Evolutionary conservation across 108 stramenopile genomes (phyloP).

Genomic region (Hondaea fermentalgiana): DNA sequence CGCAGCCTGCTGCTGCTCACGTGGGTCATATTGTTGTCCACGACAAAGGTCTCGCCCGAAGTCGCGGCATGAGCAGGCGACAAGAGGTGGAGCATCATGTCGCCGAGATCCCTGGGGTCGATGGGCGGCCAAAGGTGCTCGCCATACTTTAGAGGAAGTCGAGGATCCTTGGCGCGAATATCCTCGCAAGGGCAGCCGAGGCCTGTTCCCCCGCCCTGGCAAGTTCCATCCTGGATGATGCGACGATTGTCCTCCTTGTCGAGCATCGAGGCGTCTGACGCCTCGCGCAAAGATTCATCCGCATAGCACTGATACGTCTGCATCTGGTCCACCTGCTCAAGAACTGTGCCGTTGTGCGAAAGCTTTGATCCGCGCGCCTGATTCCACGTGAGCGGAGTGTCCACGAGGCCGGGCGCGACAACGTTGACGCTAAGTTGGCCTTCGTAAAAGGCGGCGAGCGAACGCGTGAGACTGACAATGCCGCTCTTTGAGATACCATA

Average conservation of each 20-base stretch:
- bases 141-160: neutral
- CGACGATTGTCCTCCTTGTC: too few species aligned
- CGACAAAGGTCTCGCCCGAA: neutral
- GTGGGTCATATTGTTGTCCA: neutral
- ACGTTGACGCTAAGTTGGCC: neutral
- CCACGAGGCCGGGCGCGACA: neutral
- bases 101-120: neutral
- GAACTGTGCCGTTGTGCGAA: neutral
- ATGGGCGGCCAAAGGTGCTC: neutral
- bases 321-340: neutral
- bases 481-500: slow-evolving; percentile 9
- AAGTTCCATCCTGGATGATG: neutral
- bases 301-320: slow-evolving; percentile 13
- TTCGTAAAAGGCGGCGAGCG: neutral
- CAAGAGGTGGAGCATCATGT: neutral
- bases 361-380: slow-evolving; percentile 6
- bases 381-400: slow-evolving; percentile 11
- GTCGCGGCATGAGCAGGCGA: neutral
- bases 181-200: neutral
- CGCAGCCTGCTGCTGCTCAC: neutral
- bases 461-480: neutral
- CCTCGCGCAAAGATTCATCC: neutral
- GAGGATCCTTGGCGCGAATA: neutral
- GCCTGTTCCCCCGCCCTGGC: neutral
- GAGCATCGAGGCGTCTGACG: too few species aligned